Base-by-base conservation (phyloP, 768 basidiomycete species). In the Lactarius vividus region DNA sequence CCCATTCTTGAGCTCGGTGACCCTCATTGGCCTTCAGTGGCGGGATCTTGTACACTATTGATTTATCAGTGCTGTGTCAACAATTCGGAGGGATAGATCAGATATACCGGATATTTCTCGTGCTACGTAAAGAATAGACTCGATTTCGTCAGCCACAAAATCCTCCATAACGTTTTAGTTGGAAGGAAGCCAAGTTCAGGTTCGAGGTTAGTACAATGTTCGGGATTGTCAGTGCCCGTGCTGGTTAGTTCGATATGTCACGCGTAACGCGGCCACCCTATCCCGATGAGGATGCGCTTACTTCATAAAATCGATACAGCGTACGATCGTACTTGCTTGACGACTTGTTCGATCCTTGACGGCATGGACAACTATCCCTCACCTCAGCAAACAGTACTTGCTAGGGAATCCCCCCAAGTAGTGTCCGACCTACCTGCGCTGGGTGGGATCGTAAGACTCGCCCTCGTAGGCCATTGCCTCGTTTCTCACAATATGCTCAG, bases 1-100 rank as follows among this genome's bases (percentile, higher is more conserved):
- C 92, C 95, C 95, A 98, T 70, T 94, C 92, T 62, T 88, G 88
- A 13, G 95, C 95, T 61, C 92, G 88, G 77, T 96, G 90, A 10
- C 95, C 95, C 73, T 94, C 91, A 72, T 94, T 91, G 44, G 83
- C 83, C 73, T 85, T 93, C 72, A 95, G 79, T 56, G 94, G 87
- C 2, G 95, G 95, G 56, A 97, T 93, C 79, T 89, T 92, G 81
- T 89, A 96, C 42, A 96, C 95, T 96, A 44, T 23, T 53, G 68
- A 52, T 26, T 15, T 28, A 52, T 74, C 71, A 64, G 73, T 65
- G 49, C 35, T 57, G 57, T 35, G 46, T 60, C 39, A 60, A 52
- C 55, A 54, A 57, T 65, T 60, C 58, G 66, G 60, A 62, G 67
- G 58, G 42, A 70, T 54, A 37, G 49, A 23, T 60, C 60, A 56